Conservation (phyloP, 2,329 filamentous ascomycete genomes). For the Chaetomium strumarium region DNA sequence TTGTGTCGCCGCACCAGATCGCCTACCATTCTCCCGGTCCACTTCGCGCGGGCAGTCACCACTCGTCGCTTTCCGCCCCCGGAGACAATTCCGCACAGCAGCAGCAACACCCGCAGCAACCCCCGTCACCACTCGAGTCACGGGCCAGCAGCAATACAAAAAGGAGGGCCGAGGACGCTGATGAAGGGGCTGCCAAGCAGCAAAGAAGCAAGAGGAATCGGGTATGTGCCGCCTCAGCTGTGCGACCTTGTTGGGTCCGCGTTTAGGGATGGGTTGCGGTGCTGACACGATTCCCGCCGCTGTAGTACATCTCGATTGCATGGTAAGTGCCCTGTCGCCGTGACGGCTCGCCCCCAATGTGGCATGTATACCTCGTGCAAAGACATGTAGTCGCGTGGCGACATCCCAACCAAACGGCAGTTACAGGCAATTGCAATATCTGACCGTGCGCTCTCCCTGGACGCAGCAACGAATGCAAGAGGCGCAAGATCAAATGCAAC, state of each 20-base stretch:
- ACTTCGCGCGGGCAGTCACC: constrained; percentile 23
- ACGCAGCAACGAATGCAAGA: constrained; percentile 63
- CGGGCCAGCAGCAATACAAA: constrained; percentile 23
- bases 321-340: constrained; percentile 44
- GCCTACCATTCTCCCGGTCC: constrained; percentile 17
- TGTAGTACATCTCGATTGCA: constrained; percentile 55
- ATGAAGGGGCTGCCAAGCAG: constrained; percentile 40
- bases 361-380: not conserved
- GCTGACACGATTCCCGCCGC: not conserved
- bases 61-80: constrained; percentile 32
- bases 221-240: constrained; percentile 33
- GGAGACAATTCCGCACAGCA: constrained; percentile 46
- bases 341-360: no score
- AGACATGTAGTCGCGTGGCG: not conserved
- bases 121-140: constrained; percentile 11
- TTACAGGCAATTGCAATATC: not conserved
- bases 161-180: constrained; percentile 36
- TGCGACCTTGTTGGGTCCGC: not conserved
- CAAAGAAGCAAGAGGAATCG: constrained; percentile 56
- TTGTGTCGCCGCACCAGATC: constrained; percentile 12
- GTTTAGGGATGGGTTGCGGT: not conserved
- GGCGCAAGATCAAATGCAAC: constrained; percentile 72
- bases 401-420: not conserved
- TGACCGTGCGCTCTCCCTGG: constrained; percentile 6
- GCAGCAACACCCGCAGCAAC: constrained; percentile 16